Percentiles rank a stretch among this genome's conserved stretches.
These are phyloP conservation scores for Fraxinus xanthoxyloides DNA, from an alignment of 305 asterid genomes.

Conservation along the genomic window DNA sequence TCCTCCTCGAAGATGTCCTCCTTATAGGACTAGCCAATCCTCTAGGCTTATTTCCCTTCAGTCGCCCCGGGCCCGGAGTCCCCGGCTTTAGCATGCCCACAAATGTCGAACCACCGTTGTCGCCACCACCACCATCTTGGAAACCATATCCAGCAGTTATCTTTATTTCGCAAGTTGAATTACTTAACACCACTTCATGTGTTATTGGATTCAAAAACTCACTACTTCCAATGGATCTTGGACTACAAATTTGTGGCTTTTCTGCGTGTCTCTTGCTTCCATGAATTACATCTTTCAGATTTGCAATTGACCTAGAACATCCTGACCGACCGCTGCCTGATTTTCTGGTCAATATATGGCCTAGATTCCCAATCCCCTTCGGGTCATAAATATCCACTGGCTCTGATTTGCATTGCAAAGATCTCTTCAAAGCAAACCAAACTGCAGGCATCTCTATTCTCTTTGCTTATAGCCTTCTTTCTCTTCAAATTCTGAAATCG, in stretches of 20 bases:
- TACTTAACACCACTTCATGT: conserved; percentile 66
- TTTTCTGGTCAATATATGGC: conserved; percentile 53
- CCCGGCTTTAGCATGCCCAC: conserved; percentile 67
- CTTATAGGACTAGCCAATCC: conserved; percentile 53
- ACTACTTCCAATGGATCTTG: conserved; percentile 88
- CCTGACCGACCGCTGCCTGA: conserved; percentile 56
- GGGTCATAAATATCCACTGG: conserved; percentile 58
- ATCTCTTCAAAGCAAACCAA: conserved; percentile 71
- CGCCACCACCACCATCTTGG: conserved; percentile 30
- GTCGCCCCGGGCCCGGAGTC: conserved; percentile 64
- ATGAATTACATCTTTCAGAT: conserved; percentile 59
- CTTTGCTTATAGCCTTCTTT: background rate
- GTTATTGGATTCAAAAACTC: conserved; percentile 83
- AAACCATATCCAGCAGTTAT: conserved; percentile 43
- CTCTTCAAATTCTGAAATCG: background rate
- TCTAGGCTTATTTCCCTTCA: conserved; percentile 30
- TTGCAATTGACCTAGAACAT: conserved; percentile 66
- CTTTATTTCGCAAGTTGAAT: conserved; percentile 72
- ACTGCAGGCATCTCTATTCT: conserved; percentile 65
- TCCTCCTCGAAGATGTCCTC: conserved; percentile 58
- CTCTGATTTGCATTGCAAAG: conserved; percentile 74
- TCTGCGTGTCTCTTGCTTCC: conserved; percentile 88
- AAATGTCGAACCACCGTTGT: conserved; percentile 29
- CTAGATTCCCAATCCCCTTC: conserved; percentile 23
- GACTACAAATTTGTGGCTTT: conserved; percentile 72